phyloP scores from a whole-genome alignment of 2,329 filamentous ascomycete genomes.

The Fusarium pseudoanthophilum region DNA sequence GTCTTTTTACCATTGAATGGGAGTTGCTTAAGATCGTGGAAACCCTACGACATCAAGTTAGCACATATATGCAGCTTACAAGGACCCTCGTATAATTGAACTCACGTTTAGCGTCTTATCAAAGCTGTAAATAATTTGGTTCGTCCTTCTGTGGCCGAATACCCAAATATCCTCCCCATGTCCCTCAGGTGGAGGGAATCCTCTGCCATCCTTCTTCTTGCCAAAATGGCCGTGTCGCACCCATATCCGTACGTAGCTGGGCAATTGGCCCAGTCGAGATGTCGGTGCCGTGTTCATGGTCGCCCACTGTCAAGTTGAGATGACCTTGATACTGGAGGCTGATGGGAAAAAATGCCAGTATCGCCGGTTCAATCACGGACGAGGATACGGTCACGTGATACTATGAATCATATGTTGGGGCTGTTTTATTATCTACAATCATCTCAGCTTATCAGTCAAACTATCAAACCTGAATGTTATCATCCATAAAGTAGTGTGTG shows the following conservation, averaged over 20 bases:
- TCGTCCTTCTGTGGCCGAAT: slow-evolving; percentile 60
- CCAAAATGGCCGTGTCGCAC: slow-evolving; percentile 53
- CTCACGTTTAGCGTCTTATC: slow-evolving; percentile 58
- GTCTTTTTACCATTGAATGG: slow-evolving; percentile 76
- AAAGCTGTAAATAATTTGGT: slow-evolving; percentile 65
- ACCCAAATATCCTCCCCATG: slow-evolving; percentile 70
- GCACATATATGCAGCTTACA: neutral
- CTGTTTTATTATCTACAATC: neutral
- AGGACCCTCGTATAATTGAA: neutral
- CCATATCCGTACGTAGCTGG: slow-evolving; percentile 54
- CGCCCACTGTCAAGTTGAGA: slow-evolving; percentile 39
- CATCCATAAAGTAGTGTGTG: neutral
- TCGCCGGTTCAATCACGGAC: slow-evolving; percentile 30
- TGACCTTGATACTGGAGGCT: slow-evolving; percentile 32
- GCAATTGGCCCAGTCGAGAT: slow-evolving; percentile 55
- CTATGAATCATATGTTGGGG: neutral
- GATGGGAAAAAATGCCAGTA: slow-evolving; percentile 34
- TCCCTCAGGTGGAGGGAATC: slow-evolving; percentile 48
- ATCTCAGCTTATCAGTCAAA: neutral
- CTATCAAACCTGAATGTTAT: neutral
- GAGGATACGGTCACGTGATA: slow-evolving; percentile 36
- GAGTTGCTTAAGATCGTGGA: slow-evolving; percentile 65
- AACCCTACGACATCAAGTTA: slow-evolving; percentile 43
- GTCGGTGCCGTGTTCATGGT: slow-evolving; percentile 53
- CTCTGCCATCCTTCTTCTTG: slow-evolving; percentile 37